Evolutionary conservation across 139 green algal species (phyloP).

Genomic region (Diplosphaera chodatii): DNA sequence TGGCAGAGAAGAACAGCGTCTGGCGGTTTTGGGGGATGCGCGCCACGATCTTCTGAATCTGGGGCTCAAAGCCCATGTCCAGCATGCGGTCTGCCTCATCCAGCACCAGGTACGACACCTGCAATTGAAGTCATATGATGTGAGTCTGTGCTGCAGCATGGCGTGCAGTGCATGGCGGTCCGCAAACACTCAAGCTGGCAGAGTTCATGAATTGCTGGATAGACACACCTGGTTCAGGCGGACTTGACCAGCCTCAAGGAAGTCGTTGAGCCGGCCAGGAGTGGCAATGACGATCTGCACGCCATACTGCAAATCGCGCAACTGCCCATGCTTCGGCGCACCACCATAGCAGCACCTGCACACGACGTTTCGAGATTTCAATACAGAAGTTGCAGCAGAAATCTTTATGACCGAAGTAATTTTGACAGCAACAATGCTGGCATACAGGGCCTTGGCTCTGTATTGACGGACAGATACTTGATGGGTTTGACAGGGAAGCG

Average conservation of each 20-base stretch:
- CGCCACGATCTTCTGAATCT: conserved; percentile 81
- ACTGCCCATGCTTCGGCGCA: conserved; percentile 79
- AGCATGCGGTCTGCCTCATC: conserved; percentile 71
- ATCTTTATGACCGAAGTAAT: too few species aligned
- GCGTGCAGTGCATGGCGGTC: too few species aligned
- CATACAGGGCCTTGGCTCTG: too few species aligned
- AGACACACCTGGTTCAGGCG: conserved; percentile 32
- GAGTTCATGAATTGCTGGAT: not conserved
- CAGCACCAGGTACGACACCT: conserved; percentile 57
- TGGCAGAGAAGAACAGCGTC: conserved; percentile 90
- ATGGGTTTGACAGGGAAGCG: too few species aligned
- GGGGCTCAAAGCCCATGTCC: conserved; percentile 69
- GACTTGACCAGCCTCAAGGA: conserved; percentile 68
- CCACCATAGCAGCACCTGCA: conserved; percentile 77
- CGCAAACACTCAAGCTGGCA: not conserved
- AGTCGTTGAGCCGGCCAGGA: conserved; percentile 88
- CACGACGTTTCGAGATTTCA: too few species aligned
- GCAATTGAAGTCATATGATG: too few species aligned
- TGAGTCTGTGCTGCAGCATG: too few species aligned
- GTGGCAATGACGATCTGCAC: conserved; percentile 85
- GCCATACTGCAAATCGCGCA: conserved; percentile 68
- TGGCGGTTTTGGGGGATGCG: conserved; percentile 66
- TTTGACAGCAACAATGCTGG: too few species aligned
- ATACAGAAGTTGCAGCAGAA: too few species aligned
- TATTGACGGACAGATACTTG: too few species aligned